phyloP scores from a whole-genome alignment of 441 rosid species.

The Arabidopsis hybrid region DNA sequence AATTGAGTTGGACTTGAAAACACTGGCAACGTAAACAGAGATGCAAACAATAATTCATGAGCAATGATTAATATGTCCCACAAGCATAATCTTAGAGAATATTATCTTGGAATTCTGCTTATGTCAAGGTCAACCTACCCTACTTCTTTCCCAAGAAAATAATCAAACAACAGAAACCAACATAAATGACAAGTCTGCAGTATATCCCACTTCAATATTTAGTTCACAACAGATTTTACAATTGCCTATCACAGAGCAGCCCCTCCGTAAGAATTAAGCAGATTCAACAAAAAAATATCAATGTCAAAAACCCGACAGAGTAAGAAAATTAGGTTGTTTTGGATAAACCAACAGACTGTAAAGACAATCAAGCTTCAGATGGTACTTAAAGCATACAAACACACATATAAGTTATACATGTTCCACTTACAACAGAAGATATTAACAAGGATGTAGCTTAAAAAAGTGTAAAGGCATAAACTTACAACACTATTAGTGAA shows the following conservation, averaged over 20 bases:
- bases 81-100: conserved; percentile 13
- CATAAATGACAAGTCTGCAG: conserved; percentile 12
- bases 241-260: no score
- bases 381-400: no score
- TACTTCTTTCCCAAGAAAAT: background rate
- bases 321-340: background rate
- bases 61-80: conserved; percentile 5
- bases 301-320: background rate
- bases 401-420: no score
- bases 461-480: no score
- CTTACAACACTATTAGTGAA: conserved; percentile 95
- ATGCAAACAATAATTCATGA: conserved; percentile 14
- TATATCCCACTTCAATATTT: no score
- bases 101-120: background rate
- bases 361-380: background rate
- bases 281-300: background rate
- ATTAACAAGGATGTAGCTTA: conserved; percentile 7
- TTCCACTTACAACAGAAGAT: no score
- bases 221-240: no score
- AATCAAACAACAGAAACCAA: conserved; percentile 22
- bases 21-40: background rate
- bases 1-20: background rate
- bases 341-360: background rate
- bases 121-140: conserved; percentile 12
- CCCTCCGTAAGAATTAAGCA: background rate